Conservation (phyloP, 1,284 basidiomycete genomes). For the Papiliotrema fonsecae region DNA sequence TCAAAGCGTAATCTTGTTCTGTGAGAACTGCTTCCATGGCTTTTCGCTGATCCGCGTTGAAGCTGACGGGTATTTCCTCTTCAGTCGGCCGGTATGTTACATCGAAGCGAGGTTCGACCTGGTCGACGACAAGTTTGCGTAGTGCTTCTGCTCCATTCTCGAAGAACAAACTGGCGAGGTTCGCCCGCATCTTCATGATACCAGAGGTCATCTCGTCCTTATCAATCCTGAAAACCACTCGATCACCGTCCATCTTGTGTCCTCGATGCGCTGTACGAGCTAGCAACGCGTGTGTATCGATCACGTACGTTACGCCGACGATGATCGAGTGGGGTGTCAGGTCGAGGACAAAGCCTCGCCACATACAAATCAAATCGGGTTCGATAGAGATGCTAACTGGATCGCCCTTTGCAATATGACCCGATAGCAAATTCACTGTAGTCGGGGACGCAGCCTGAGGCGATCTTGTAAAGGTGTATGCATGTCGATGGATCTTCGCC, state of each 20-base stretch:
- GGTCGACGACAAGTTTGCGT: conserved; percentile 72
- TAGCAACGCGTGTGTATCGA: conserved; percentile 58
- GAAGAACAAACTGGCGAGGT: conserved; percentile 85
- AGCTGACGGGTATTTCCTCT: conserved; percentile 38
- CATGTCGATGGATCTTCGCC: conserved; percentile 52
- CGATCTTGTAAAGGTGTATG: conserved; percentile 62
- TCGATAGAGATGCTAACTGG: conserved; percentile 79
- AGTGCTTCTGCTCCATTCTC: conserved; percentile 58
- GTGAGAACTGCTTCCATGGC: conserved; percentile 71
- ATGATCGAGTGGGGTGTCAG: conserved; percentile 63
- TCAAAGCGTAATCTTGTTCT: conserved; percentile 83
- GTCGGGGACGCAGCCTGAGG: conserved; percentile 16
- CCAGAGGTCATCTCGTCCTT: conserved; percentile 85
- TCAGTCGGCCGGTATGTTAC: conserved; percentile 33
- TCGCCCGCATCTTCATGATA: conserved; percentile 81
- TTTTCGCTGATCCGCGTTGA: conserved; percentile 70
- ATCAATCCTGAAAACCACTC: conserved; percentile 77
- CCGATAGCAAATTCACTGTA: conserved; percentile 60
- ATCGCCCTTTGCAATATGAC: conserved; percentile 73
- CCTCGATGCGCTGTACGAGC: conserved; percentile 43
- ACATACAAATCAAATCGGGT: conserved; percentile 74
- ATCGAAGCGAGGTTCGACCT: conserved; percentile 63
- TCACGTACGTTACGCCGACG: conserved; percentile 72
- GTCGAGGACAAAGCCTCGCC: conserved; percentile 74
- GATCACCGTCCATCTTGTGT: conserved; percentile 11